Evolutionary conservation across 495 filamentous ascomycete genomes (phyloP).

Genomic region (Sabuloglossum arenarium): DNA sequence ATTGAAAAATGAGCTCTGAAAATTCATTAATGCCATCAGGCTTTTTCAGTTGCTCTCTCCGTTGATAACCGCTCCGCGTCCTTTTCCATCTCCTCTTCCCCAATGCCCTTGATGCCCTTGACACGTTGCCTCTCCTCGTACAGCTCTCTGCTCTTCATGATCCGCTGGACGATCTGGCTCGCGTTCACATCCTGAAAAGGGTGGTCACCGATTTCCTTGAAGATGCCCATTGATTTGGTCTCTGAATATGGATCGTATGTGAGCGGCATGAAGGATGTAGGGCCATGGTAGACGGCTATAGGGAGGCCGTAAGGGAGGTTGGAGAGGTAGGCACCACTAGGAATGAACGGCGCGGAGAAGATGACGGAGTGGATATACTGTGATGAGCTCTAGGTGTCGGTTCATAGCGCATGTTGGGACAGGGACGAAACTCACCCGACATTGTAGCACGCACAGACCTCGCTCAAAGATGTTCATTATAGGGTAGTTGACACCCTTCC

Average conservation of each 20-base stretch:
- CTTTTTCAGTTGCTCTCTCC: background rate
- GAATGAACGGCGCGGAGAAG: conserved; percentile 75
- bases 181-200: conserved; percentile 76
- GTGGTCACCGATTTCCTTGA: conserved; percentile 28
- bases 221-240: conserved; percentile 24
- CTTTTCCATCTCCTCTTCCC: conserved; percentile 25
- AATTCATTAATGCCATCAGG: no score
- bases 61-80: background rate
- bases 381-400: background rate
- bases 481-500: conserved; percentile 94
- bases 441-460: conserved; percentile 86
- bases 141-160: conserved; percentile 57
- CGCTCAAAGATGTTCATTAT: conserved; percentile 99
- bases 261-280: conserved; percentile 73
- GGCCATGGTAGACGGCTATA: conserved; percentile 80
- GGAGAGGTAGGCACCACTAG: conserved; percentile 51
- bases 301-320: conserved; percentile 55
- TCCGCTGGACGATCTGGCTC: conserved; percentile 74
- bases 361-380: conserved; percentile 76
- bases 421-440: conserved; percentile 37
- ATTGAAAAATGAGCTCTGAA: no score
- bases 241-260: conserved; percentile 71
- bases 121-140: conserved; percentile 81
- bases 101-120: conserved; percentile 64
- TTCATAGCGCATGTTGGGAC: background rate